phyloP scores from a whole-genome alignment of 306 rosid genomes.

The Mimosa pudica region DNA sequence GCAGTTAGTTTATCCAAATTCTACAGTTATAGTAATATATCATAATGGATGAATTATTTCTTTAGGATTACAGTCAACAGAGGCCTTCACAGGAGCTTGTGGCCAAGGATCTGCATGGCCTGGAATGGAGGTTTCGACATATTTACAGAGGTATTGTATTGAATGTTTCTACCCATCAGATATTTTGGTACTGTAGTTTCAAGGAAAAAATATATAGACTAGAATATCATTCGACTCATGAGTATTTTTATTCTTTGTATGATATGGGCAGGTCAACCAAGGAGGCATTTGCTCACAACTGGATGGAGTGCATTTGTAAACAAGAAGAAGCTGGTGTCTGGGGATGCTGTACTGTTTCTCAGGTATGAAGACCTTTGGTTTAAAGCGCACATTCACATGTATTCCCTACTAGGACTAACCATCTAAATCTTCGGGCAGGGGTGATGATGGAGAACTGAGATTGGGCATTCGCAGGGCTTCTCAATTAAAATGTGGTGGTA shows the following conservation, averaged over 20 bases:
- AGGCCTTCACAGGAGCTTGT: conserved; percentile 98
- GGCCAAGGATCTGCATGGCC: conserved; percentile 93
- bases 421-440: conserved; percentile 49
- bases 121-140: conserved; percentile 93
- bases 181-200: neutral
- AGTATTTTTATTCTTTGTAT: conserved; percentile 9
- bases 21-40: neutral
- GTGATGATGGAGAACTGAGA: conserved; percentile 85
- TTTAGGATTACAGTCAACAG: conserved; percentile 85
- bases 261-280: conserved; percentile 86
- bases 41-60: neutral
- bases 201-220: neutral
- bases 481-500: conserved; percentile 66
- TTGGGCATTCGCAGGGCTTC: conserved; percentile 89
- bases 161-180: neutral
- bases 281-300: conserved; percentile 98
- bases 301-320: conserved; percentile 99
- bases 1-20: neutral
- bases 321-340: conserved; percentile 97
- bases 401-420: neutral
- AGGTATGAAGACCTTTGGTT: conserved; percentile 51
- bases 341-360: conserved; percentile 96
- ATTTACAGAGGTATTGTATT: conserved; percentile 76
- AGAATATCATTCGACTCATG: conserved; percentile 9
- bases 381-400: conserved; percentile 56